Evolutionary conservation across 257 asterid species (phyloP), one percentile per base, ranked within the genome.

Genomic region (Rubia yunnanensis): DNA sequence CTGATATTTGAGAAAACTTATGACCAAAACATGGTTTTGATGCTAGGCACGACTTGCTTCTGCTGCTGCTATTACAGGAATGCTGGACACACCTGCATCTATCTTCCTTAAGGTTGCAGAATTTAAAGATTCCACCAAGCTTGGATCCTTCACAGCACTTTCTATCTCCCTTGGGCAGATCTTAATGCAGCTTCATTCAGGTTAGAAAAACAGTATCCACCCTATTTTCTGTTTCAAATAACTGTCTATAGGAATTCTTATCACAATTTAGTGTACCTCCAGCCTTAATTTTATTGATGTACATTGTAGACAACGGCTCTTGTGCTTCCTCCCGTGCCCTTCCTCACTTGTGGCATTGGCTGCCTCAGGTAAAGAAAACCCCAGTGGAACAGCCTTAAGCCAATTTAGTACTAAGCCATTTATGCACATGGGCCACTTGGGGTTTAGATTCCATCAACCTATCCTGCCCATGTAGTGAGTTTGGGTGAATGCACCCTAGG

Each of bases 51-150:
- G 98, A 74, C 78, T 83, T 65, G 87, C 86, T n/a, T 85, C 98
- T 68, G 88, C 95, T 65, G 75, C 96, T 71, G 77, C 96, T 67
- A 77, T 92, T 66, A 80, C 80, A 74, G 78, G 85, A 69, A 89
- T 89, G 95, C 75, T 92, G 80, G 96, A 92, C 71, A 92, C 92
- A 46, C 94, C 91, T 48, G 85, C 96, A 14, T 84, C 95, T 34
- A 81, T 89, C 78, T 84, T 90, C 80, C 92, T 92, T 70, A 95
- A 92, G 85, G 89, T 92, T 59, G 98, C 98, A 73, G 98, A 89
- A 70, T 85, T 74, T 67, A 85, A 77, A 72, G 95, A 73, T 65
- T 77, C 80, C 68, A 60, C 91, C 62, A 92, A 80, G 79, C 74
- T 80, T 75, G 96, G 92, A 67, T 87, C 98, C 61, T 92, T 87